Evolutionary conservation across 78 protist genomes (phyloP), one percentile per base, ranked within the genome.

Genomic region (Dictyostelium purpureum): DNA sequence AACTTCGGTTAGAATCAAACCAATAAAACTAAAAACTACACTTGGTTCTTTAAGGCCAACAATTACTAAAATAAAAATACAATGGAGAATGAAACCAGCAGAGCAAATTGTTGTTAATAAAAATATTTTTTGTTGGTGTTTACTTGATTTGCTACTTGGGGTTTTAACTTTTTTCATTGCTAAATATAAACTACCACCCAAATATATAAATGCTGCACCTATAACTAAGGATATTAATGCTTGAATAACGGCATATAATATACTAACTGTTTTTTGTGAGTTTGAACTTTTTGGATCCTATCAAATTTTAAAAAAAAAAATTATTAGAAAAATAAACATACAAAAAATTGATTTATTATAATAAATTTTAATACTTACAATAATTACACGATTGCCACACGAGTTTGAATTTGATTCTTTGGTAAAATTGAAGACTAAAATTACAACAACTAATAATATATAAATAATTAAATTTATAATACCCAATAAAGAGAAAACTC

Each of bases 181-280:
- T 21, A n/a, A 24, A 31, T 31, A 76, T 6, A 76, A 18, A 21
- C 51, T 76, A 19, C 38, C 37, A n/a, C 82, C 82, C 0, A 52
- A 37, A 21, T 52, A 52, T 9, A 52, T 21, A 28, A 76, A 76
- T 18, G 82, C 63, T 16, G 24, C 69, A 76, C 82, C 63, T 7
- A 76, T 37, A 0, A 76, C 69, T n/a, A 76, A 37, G 2, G 82
- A 76, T 0, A 76, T 21, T 0, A 52, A 19, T 10, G 67, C 82
- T 37, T 76, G 82, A 18, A 76, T n/a, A 1, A 52, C 82, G 0
- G 82, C 82, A 76, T 76, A 76, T 6, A 52, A 24, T n/a, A 76
- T 37, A 0, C 69, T 52, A 0, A 76, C 67, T 1, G 56, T 24
- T 52, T 37, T 76, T 52, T 76, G 82, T 19, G 73, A 9, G 5